Evolutionary conservation across 306 rosid species (phyloP), one percentile per base, ranked within the genome.

Genomic region (Mimosa bimucronata): DNA sequence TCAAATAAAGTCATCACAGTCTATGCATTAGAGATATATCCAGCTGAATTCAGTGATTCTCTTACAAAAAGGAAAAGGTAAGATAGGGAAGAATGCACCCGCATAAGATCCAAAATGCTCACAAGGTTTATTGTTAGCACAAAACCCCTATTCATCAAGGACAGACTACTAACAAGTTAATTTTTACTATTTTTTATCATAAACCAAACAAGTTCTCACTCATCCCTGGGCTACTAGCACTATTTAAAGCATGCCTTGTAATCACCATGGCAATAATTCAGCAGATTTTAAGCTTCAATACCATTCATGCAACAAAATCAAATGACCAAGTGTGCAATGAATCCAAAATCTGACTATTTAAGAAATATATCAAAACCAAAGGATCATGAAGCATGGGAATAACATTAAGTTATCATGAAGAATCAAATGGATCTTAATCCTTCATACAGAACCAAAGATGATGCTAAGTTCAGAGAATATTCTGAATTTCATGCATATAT

Each of bases 1-100:
- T 76, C 23, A 73, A 60, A 77, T 53, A 50, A 25, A 67, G 57
- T 53, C 23, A 34, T 66, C 42, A 66, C 55, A 75, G 4, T 19
- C 45, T 73, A 73, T 25, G n/a, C 4, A 21, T 42, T 30, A 16
- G 66, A 21, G 2, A 28, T 71, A 53, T 66, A 31, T 44, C 79
- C 69, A 42, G 65, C 75, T 74, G 9, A 16, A 75, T 19, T 62
- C 53, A 58, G 70, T 13, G 8, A 68, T 67, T 38, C 46, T 38
- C 40, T n/a, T n/a, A 37, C 2, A 46, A 34, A 29, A 30, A 7
- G 2, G 21, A 0, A 21, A 66, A 67, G 34, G n/a, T 2, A 37
- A 38, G 58, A 42, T 42, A 46, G 1, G 15, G 40, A 44, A 72
- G 28, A 62, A 79, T 44, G 42, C 30, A 25, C 46, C 58, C 55